Conservation (phyloP, 2,329 filamentous ascomycete species). For the Neurospora crassa region DNA sequence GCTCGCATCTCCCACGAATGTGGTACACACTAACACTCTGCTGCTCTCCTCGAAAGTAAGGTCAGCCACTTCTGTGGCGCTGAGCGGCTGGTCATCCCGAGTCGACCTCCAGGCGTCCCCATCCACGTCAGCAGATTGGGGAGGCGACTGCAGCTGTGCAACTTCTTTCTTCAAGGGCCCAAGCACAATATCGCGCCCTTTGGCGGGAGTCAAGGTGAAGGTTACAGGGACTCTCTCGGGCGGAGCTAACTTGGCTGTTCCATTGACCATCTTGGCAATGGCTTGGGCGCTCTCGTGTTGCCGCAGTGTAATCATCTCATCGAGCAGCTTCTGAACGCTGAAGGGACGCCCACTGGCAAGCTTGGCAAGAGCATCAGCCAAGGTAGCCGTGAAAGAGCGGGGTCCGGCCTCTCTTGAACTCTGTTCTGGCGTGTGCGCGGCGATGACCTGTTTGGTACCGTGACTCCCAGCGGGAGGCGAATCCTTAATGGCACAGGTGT, state of each 20-base stretch:
- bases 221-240: constrained; percentile 37
- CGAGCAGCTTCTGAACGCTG: constrained; percentile 44
- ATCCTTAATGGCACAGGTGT: constrained; percentile 50
- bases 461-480: constrained; percentile 39
- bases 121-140: constrained; percentile 20
- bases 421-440: constrained; percentile 47
- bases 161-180: constrained; percentile 32
- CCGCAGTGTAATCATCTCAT: constrained; percentile 40
- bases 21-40: constrained; percentile 56
- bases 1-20: constrained; percentile 55
- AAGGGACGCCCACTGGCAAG: constrained; percentile 46
- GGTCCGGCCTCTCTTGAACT: constrained; percentile 32
- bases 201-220: constrained; percentile 46
- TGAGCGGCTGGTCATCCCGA: constrained; percentile 14
- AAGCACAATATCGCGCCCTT: constrained; percentile 42
- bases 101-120: constrained; percentile 14
- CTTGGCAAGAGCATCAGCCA: constrained; percentile 45
- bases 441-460: constrained; percentile 53
- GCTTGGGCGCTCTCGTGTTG: constrained; percentile 35
- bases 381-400: constrained; percentile 49
- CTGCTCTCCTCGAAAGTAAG: constrained; percentile 49
- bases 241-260: constrained; percentile 27
- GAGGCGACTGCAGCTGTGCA: constrained; percentile 23
- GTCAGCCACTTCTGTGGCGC: constrained; percentile 36
- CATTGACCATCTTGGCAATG: constrained; percentile 34